Base-by-base conservation (phyloP, 768 basidiomycete species). In the Psilocybe cubensis region DNA sequence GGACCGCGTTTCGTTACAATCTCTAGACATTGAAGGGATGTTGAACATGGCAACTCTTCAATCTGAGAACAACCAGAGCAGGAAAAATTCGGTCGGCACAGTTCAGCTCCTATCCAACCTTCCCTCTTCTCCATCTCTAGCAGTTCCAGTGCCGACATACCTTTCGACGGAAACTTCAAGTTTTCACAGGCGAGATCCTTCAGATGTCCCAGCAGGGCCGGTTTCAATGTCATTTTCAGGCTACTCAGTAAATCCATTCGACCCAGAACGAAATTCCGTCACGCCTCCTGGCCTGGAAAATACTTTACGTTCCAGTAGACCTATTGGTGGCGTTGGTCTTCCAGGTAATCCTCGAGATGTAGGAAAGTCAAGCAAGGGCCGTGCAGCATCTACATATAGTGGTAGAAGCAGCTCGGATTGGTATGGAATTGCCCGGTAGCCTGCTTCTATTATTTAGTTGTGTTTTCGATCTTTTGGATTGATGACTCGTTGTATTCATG, bases 21-120 rank as follows among this genome's bases (percentile, higher is more conserved):
- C 78, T 0, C 58, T 79, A 12, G 81, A 84, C 59, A 79, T 84
- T 50, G 81, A 83, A 64, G 74, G 79, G 23, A 83, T 84, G 68
- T 72, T 86, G 31, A 79, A 84, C 63, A 78, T 81, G 72, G 81
- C 82, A 1, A 75, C 76, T 18, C 63, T 77, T 12, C 78, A 77
- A 40, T 67, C 68, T 2, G 67, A 66, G 29, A 54, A 44, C 47
- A 50, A 18, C 10, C 47, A 56, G 29, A 74, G 69, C 56, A 64
- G 65, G 52, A 67, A 71, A 44, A 69, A 60, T 18, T 61, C 64
- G 0, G 67, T 65, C 21, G 60, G 62, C 35, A 60, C 57, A 28
- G 52, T 68, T 28, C 55, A 65, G 45, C 53, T 51, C 17, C 55
- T 59, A 31, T 20, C 47, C 25, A 48, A 56, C 54, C 44, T 57